These are phyloP conservation scores for Crucihimalaya himalaica DNA, from an alignment of 345 rosid genomes.

Conservation along the genomic window DNA sequence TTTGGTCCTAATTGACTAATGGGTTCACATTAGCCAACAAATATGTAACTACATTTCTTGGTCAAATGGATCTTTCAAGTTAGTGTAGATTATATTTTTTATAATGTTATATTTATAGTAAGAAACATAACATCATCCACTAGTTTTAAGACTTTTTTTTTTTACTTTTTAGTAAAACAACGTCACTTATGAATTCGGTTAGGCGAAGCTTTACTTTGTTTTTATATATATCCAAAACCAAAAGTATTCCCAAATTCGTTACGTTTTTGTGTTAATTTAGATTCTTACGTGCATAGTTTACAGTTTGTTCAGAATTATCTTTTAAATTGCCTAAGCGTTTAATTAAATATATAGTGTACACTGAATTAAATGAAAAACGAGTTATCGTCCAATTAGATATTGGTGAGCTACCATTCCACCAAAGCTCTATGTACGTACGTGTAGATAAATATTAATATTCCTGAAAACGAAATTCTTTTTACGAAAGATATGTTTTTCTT, in stretches of 20 bases:
- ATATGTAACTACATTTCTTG: background rate
- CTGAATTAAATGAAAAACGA: background rate
- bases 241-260: background rate
- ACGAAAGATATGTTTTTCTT: background rate
- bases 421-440: background rate
- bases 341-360: background rate
- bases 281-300: conserved; percentile 12
- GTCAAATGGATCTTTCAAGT: conserved; percentile 8
- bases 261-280: conserved; percentile 2
- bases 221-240: background rate
- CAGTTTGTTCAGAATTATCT: background rate
- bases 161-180: background rate
- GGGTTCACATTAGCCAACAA: conserved; percentile 12
- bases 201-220: conserved; percentile 15
- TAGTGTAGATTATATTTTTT: background rate
- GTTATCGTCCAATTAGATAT: background rate
- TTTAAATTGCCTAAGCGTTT: background rate
- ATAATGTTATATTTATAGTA: background rate
- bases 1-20: background rate
- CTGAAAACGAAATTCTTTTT: background rate
- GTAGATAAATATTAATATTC: background rate
- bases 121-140: background rate
- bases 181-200: conserved; percentile 2
- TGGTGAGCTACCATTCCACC: conserved; percentile 17
- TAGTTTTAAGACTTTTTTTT: background rate